Evolutionary conservation across 495 filamentous ascomycete species (phyloP), one percentile per base, ranked within the genome.

Genomic region (Penicillium nucicola): DNA sequence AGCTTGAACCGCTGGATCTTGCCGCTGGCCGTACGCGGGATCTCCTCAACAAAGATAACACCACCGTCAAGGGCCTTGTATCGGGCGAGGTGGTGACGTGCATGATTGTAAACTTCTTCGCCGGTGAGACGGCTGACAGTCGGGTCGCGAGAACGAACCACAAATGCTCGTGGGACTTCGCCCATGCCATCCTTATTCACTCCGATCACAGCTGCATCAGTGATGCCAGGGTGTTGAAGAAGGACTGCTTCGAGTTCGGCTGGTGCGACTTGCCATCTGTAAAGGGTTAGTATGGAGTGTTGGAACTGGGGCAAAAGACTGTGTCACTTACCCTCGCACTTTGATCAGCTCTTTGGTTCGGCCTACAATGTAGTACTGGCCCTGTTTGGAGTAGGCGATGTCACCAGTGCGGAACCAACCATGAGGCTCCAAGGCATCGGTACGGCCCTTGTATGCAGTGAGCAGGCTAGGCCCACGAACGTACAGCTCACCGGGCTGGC

Each of bases 401-500:
- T 95, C 90, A 1, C 90, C 90, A 0, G 87, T 92, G 42, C 80
- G 82, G 42, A 91, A 77, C 89, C 89, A 95, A 8, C 87, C 78
- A 30, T 88, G 78, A 7, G 65, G 40, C 31, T 75, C 74, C 46
- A 69, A 67, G 30, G 70, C 70, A 44, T 71, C 69, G 10, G 52
- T 49, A 4, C 64, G 69, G 15, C 68, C 69, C 45, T 69, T 70
- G 60, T 77, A 77, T n/a, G 56, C 63, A 25, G 50, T 50, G 5
- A 72, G 59, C 9, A 72, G 23, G 0, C 70, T 69, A 0, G 64
- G 47, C 3, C 72, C 80, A 9, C 76, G 72, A 11, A 83, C 67
- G 38, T 70, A 75, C 5, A 85, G 56, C 64, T 84, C 83, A 1
- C 79, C 83, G 4, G 69, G 62, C 6, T 68, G 66, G 33, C 77